Percentiles rank a stretch among this genome's conserved stretches.
These are phyloP conservation scores for Carpinus fangiana DNA, from an alignment of 306 rosid species.

Conservation along the genomic window DNA sequence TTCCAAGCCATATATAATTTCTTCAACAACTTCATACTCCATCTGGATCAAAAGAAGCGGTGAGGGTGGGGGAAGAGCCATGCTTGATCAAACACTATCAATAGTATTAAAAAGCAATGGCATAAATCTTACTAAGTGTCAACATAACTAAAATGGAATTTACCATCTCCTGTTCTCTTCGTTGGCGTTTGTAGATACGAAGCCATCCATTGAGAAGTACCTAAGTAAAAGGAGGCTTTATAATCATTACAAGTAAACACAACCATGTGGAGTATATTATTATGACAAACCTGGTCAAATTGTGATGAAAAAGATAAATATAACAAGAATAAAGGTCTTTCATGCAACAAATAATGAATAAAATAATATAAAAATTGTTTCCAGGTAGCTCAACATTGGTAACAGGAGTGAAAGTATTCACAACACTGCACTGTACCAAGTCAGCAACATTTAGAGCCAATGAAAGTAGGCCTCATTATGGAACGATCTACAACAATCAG, in stretches of 20 bases:
- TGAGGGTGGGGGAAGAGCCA: background rate
- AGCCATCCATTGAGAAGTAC: slow-evolving; percentile 89
- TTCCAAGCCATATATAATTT: slow-evolving; percentile 91
- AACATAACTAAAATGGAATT: slow-evolving; percentile 28
- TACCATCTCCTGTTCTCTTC: slow-evolving; percentile 95
- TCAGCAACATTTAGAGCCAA: background rate
- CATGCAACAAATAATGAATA: background rate
- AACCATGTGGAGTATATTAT: background rate
- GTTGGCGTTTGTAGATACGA: slow-evolving; percentile 71
- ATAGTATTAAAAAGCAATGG: slow-evolving; percentile 16
- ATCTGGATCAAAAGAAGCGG: slow-evolving; percentile 55
- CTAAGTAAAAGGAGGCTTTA: slow-evolving; percentile 40
- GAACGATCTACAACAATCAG: background rate
- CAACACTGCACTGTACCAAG: background rate
- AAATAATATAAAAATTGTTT: background rate
- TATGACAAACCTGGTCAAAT: background rate
- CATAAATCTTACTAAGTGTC: slow-evolving; percentile 20
- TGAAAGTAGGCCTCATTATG: background rate
- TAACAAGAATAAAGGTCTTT: slow-evolving; percentile 4
- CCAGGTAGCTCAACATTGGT: background rate
- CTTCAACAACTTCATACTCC: slow-evolving; percentile 93
- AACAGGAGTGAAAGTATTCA: background rate
- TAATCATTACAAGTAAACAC: slow-evolving; percentile 10
- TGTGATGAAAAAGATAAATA: background rate
- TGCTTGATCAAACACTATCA: slow-evolving; percentile 14